Conservation (phyloP, 768 basidiomycete species). For the Mycena indigotica region DNA sequence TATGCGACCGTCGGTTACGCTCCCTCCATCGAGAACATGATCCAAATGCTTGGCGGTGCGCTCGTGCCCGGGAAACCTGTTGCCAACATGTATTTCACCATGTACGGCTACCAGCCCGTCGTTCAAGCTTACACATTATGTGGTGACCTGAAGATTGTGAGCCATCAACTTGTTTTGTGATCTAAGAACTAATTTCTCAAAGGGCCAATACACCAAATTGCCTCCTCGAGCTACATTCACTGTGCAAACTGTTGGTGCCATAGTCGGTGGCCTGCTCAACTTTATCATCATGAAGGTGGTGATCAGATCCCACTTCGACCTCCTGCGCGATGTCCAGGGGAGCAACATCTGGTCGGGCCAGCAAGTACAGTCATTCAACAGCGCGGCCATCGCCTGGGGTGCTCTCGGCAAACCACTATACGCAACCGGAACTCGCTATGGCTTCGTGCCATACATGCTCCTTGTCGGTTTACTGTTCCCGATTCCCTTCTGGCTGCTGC, state of each 20-base stretch:
- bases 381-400: constrained; percentile 56
- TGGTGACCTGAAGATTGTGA: constrained; percentile 35
- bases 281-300: constrained; percentile 55
- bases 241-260: constrained; percentile 54
- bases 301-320: constrained; percentile 36
- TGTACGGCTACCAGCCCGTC: constrained; percentile 38
- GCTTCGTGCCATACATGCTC: constrained; percentile 49
- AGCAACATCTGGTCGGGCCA: constrained; percentile 60
- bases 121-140: constrained; percentile 31
- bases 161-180: background rate
- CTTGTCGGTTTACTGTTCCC: constrained; percentile 51
- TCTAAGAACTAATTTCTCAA: background rate
- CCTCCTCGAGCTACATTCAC: constrained; percentile 61
- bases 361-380: constrained; percentile 54
- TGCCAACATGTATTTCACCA: constrained; percentile 39
- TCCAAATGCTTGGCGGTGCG: constrained; percentile 50
- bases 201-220: constrained; percentile 51
- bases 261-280: constrained; percentile 53
- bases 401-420: constrained; percentile 52
- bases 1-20: constrained; percentile 45
- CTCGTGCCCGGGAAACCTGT: constrained; percentile 48
- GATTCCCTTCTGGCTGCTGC: constrained; percentile 53
- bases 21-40: constrained; percentile 36
- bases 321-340: constrained; percentile 49
- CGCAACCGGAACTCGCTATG: constrained; percentile 46